Base-by-base conservation (phyloP, 768 basidiomycete species). In the Suillus cothurnatus region DNA sequence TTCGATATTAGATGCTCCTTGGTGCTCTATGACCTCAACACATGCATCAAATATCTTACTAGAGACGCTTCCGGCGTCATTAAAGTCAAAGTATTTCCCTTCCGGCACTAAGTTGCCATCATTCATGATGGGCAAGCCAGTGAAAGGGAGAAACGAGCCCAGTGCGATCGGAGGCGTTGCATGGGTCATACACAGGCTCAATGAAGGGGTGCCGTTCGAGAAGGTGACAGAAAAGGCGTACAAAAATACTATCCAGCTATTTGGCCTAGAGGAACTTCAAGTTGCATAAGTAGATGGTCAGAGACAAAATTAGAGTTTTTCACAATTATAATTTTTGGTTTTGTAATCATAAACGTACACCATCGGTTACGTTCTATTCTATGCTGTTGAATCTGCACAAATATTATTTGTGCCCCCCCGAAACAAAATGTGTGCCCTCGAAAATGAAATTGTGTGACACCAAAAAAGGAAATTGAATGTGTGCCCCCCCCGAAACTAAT, bases 81-180 rank as follows among this genome's bases (percentile, higher is more conserved):
- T 88, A 28, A 82, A 79, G 41, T 70, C 78, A 2, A 69, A 82
- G 17, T 91, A 86, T 73, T 81, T 85, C 64, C 87, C 88, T 1
- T 74, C 74, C 1, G 75, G 81, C 3, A 83, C 79, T 36, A 84
- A 85, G 61, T 81, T 86, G 2, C 88, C 92, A 63, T 81, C 82
- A 1, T 92, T 89, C 71, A 78, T 81, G 28, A 68, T 70, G 12
- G 90, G 88, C 0, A 85, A 82, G 66, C 79, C 86, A 3, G 87
- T 93, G 50, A 94, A 93, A 76, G 90, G 92, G 4, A 81, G 93
- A 49, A 92, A 90, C 69, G 93, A 94, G 70, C 91, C 93, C 4
- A 78, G 75, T 41, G 78, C 84, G 2, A 83, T 90, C 28, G 89
- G 88, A 7, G 84, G 83, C 31, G 86, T 94, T 12, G 93, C 91